Evolutionary conservation across 441 rosid genomes (phyloP).

Genomic region (Mallotus japonicus): DNA sequence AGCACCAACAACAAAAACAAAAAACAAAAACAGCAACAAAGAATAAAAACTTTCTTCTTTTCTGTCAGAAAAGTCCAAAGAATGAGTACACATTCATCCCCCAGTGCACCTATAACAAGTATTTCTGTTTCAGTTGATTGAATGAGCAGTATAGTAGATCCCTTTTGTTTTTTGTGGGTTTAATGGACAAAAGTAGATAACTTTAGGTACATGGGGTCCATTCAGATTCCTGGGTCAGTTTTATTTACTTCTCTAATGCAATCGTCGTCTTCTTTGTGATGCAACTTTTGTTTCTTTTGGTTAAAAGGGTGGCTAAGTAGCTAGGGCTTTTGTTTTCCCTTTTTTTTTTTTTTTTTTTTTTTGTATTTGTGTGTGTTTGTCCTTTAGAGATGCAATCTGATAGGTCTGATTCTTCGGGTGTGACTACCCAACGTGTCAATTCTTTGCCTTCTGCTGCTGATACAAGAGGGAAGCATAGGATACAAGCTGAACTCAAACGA

Average conservation of each 20-base stretch:
- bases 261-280: conserved; percentile 23
- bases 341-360: neutral
- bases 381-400: conserved; percentile 52
- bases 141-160: conserved; percentile 20
- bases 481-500: conserved; percentile 83
- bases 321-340: conserved; percentile 5
- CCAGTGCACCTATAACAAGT: neutral
- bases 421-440: conserved; percentile 43
- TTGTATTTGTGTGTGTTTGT: neutral
- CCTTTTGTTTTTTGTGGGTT: conserved; percentile 23
- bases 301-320: neutral
- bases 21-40: neutral
- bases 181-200: conserved; percentile 20
- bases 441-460: conserved; percentile 44
- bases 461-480: conserved; percentile 82
- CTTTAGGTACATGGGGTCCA: conserved; percentile 38
- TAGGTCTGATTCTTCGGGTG: conserved; percentile 54
- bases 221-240: conserved; percentile 43
- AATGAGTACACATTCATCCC: neutral
- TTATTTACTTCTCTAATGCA: conserved; percentile 22
- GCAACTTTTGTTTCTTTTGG: conserved; percentile 6
- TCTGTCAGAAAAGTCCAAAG: neutral
- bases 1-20: neutral
- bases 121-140: neutral
- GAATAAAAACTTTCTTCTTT: conserved; percentile 8